Evolutionary conservation across 805 yeast genomes (phyloP), one percentile per base, ranked within the genome.

Genomic region (Saccharomycopsis lassenensis): DNA sequence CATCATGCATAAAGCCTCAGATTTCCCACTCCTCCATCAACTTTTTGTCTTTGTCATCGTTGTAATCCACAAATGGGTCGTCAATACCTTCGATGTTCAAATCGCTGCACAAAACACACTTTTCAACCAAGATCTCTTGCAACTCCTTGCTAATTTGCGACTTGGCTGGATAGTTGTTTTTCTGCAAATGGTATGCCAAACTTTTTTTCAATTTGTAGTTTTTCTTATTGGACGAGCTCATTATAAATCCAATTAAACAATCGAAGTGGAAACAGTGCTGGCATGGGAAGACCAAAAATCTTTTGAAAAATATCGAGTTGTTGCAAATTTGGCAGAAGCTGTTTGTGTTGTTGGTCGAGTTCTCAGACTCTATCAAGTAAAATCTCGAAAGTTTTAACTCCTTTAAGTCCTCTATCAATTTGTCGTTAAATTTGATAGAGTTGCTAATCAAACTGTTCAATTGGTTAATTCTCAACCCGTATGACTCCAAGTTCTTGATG

Each of bases 261-360:
- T 86, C 95, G 35, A 76, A 77, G 52, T 91, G 97, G 58, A 83
- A 81, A 4, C 83, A 73, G 54, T 91, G 98, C 39, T 71, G 79
- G 52, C 98, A 91, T 0, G 95, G 95, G 51, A 84, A 91, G 4
- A 77, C 73, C 36, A 77, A 67, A 47, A 86, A 86, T 51, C 74
- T 80, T 39, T 85, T 69, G 3, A 77, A 70, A 2, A 84, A 67
- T 30, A 89, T 60, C 6, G 91, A 67, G 46, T 68, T 68, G n/a
- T 63, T 58, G 55, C 97, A 89, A 3, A 74, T 46, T 29, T 68
- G 60, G 58, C 98, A 91, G 22, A 35, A 29, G 35, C 39, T 42
- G 17, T 62, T 29, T 58, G 10, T 17, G 3, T 12, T 16, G 11
- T 16, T 23, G 10, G 17, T 21, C 7, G 20, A 11, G 18, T 25